Evolutionary conservation across 441 rosid genomes (phyloP).

Genomic region (Gossypium lobatum): DNA sequence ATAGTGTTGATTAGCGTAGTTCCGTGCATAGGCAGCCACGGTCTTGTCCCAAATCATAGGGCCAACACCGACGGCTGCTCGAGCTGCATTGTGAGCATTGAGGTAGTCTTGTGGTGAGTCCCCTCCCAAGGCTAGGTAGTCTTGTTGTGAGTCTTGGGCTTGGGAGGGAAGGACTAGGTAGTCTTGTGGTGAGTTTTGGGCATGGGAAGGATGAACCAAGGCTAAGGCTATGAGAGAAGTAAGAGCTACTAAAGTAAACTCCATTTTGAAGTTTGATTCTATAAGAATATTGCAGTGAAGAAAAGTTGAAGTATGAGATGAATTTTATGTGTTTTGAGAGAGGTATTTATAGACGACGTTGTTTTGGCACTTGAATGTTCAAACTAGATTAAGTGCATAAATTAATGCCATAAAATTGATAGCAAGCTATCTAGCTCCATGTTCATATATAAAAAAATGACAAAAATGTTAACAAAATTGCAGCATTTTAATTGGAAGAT

Average conservation of each 20-base stretch:
- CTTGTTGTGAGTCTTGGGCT: conserved; percentile 37
- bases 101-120: conserved; percentile 41
- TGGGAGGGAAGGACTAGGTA: background rate
- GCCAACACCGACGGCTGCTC: conserved; percentile 29
- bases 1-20: conserved; percentile 31
- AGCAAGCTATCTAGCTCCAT: too few relatives aligned
- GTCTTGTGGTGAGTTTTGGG: conserved; percentile 26
- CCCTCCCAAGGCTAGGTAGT: conserved; percentile 24
- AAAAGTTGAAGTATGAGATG: background rate
- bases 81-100: conserved; percentile 44
- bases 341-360: background rate
- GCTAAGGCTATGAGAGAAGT: background rate
- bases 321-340: background rate
- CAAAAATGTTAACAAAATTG: too few relatives aligned
- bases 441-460: too few relatives aligned
- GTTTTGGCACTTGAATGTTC: background rate
- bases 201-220: conserved; percentile 6
- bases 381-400: background rate
- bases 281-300: background rate
- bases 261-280: background rate
- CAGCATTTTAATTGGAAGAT: too few relatives aligned
- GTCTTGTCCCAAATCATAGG: conserved; percentile 38
- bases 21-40: conserved; percentile 42
- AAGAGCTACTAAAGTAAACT: background rate
- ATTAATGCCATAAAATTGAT: too few relatives aligned